These are phyloP conservation scores for Phytophthora sp. DNA, from an alignment of 352 stramenopile genomes.

Conservation along the genomic window DNA sequence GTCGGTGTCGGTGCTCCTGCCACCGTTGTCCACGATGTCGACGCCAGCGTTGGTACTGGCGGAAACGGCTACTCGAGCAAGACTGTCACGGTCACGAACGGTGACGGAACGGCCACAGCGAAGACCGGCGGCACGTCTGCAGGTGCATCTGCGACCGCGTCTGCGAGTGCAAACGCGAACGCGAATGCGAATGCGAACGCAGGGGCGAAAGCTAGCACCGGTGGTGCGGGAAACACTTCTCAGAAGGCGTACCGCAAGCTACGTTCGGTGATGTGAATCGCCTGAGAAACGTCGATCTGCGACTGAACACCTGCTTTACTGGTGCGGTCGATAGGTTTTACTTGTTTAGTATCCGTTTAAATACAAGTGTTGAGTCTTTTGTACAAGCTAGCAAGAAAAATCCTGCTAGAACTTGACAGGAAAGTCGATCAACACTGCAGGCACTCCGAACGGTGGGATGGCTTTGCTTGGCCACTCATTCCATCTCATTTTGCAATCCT, in stretches of 20 bases:
- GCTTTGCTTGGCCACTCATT: no score
- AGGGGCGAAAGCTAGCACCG: not conserved
- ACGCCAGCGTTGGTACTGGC: not conserved
- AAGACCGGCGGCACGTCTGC: not conserved
- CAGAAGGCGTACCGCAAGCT: constrained; percentile 23
- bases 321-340: not conserved
- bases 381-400: no score
- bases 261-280: not conserved
- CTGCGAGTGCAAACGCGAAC: not conserved
- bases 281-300: no score
- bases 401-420: no score
- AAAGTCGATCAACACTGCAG: no score
- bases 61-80: not conserved
- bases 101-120: not conserved
- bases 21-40: not conserved
- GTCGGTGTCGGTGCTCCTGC: not conserved
- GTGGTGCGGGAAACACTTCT: not conserved
- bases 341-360: not conserved
- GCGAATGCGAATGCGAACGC: not conserved
- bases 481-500: no score
- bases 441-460: no score
- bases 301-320: no score
- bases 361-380: no score
- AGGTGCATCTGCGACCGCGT: not conserved
- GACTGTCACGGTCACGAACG: not conserved